Percentiles rank a stretch among this genome's conserved stretches.
phyloP scores from a whole-genome alignment of 2,329 filamentous ascomycete species.

The Allantophomopsis cytisporea region DNA sequence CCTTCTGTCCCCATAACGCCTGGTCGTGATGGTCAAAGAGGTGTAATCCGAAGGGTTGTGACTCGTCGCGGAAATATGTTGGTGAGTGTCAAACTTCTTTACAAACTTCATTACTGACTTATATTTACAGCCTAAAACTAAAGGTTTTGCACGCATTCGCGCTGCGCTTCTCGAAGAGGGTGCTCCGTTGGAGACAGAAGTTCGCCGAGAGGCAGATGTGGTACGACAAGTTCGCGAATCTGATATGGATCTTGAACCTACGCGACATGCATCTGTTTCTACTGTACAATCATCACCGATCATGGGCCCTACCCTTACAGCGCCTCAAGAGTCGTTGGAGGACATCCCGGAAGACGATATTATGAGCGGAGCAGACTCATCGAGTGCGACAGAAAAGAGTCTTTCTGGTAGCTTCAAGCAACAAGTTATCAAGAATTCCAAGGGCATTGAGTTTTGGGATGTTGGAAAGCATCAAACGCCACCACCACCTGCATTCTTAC shows the following conservation, averaged over 20 bases:
- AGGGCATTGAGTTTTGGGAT: slow-evolving; percentile 66
- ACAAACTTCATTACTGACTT: neutral
- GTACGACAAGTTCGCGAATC: slow-evolving; percentile 90
- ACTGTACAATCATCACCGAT: slow-evolving; percentile 58
- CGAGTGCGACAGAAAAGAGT: slow-evolving; percentile 11
- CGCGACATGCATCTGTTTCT: slow-evolving; percentile 27
- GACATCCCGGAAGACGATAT: slow-evolving; percentile 58
- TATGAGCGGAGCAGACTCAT: slow-evolving; percentile 36
- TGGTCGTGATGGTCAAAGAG: slow-evolving; percentile 45
- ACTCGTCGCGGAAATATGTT: slow-evolving; percentile 81
- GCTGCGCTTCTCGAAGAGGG: slow-evolving; percentile 82
- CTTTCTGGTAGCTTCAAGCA: slow-evolving; percentile 60
- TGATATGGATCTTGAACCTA: slow-evolving; percentile 50
- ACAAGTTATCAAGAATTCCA: slow-evolving; percentile 58
- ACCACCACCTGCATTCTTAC: slow-evolving; percentile 39
- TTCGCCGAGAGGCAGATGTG: slow-evolving; percentile 84
- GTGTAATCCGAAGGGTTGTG: slow-evolving; percentile 70
- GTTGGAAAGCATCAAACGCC: slow-evolving; percentile 46
- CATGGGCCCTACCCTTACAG: slow-evolving; percentile 34
- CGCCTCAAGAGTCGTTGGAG: slow-evolving; percentile 44
- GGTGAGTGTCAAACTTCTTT: slow-evolving; percentile 34
- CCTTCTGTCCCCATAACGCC: slow-evolving; percentile 27
- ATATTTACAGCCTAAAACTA: slow-evolving; percentile 68
- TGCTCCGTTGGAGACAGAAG: slow-evolving; percentile 77
- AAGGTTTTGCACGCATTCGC: slow-evolving; percentile 85